Percentiles rank a stretch among this genome's conserved stretches.
These are phyloP conservation scores for Heterobasidion parviporum DNA, from an alignment of 1,284 basidiomycete genomes.

Conservation along the genomic window DNA sequence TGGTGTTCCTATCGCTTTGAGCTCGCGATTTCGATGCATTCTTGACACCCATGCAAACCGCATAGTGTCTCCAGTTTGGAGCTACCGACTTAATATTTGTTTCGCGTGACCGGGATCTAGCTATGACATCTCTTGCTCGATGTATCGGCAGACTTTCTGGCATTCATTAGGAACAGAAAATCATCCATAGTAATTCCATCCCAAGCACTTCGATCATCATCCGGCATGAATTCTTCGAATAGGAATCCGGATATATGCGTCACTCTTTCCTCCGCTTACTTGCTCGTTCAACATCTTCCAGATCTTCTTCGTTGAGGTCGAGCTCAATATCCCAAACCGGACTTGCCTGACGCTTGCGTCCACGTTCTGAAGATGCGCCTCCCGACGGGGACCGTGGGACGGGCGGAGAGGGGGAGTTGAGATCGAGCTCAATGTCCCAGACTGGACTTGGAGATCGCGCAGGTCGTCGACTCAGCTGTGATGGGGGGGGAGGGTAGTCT, in stretches of 20 bases:
- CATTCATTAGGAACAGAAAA: too few species aligned
- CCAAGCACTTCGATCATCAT: too few species aligned
- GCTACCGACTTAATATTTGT: too few species aligned
- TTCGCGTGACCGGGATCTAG: too few species aligned
- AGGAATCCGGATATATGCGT: not conserved
- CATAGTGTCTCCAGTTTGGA: too few species aligned
- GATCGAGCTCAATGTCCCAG: slow-evolving; percentile 45
- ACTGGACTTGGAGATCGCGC: slow-evolving; percentile 20
- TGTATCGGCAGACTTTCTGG: too few species aligned
- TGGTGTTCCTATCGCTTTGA: too few species aligned
- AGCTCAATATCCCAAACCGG: slow-evolving; percentile 59
- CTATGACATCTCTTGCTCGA: too few species aligned
- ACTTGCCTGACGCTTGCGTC: slow-evolving; percentile 24
- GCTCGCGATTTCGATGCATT: too few species aligned
- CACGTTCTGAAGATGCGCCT: slow-evolving; percentile 4
- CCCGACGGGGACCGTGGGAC: slow-evolving; percentile 5
- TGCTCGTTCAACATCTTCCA: slow-evolving; percentile 10
- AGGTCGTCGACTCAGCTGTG: slow-evolving; percentile 4
- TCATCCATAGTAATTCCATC: too few species aligned
- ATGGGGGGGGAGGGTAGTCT: slow-evolving; percentile 3
- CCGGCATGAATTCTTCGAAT: not conserved
- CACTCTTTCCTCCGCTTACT: not conserved
- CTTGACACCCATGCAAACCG: too few species aligned
- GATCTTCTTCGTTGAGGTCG: slow-evolving; percentile 29
- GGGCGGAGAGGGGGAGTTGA: slow-evolving; percentile 17